These are phyloP conservation scores for Scedosporium dehoogii DNA, from an alignment of 2,329 filamentous ascomycete species.

Conservation along the genomic window DNA sequence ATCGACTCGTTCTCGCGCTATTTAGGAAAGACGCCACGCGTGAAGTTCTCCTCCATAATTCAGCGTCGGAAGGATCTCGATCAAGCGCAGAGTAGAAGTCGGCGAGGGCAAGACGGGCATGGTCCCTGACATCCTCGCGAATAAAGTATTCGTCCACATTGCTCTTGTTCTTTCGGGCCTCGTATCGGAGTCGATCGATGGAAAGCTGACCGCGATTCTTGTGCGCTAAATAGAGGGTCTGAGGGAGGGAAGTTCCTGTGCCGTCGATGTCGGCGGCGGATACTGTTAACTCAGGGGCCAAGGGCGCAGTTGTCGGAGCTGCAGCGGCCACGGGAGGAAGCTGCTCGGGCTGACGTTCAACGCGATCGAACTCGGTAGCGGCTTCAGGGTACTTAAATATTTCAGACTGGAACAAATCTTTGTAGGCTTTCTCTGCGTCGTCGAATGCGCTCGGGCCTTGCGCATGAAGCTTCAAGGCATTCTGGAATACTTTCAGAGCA, in stretches of 20 bases:
- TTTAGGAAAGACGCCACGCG: constrained; percentile 48
- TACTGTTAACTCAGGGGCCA: constrained; percentile 6
- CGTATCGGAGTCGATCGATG: constrained; percentile 61
- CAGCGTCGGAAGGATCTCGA: constrained; percentile 57
- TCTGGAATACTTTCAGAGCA: constrained; percentile 88
- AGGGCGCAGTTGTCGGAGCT: neutral
- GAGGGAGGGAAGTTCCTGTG: constrained; percentile 69
- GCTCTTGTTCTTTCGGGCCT: constrained; percentile 21
- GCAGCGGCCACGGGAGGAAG: constrained; percentile 18
- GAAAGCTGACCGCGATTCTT: constrained; percentile 93
- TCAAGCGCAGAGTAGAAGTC: constrained; percentile 51
- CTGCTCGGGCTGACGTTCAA: constrained; percentile 43
- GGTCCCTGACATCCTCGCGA: constrained; percentile 24
- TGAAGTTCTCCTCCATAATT: constrained; percentile 52
- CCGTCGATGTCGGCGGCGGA: constrained; percentile 52
- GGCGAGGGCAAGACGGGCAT: constrained; percentile 37
- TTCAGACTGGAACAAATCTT: constrained; percentile 77
- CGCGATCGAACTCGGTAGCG: constrained; percentile 70
- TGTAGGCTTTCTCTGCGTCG: constrained; percentile 73
- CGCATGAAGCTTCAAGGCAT: constrained; percentile 80
- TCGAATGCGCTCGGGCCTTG: constrained; percentile 69
- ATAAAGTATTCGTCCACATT: constrained; percentile 22
- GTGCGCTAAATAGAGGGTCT: constrained; percentile 85
- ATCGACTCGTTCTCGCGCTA: constrained; percentile 47
- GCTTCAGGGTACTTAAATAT: constrained; percentile 91